Conservation (phyloP, 2,329 filamentous ascomycete species). For the Corinectria fuckeliana region DNA sequence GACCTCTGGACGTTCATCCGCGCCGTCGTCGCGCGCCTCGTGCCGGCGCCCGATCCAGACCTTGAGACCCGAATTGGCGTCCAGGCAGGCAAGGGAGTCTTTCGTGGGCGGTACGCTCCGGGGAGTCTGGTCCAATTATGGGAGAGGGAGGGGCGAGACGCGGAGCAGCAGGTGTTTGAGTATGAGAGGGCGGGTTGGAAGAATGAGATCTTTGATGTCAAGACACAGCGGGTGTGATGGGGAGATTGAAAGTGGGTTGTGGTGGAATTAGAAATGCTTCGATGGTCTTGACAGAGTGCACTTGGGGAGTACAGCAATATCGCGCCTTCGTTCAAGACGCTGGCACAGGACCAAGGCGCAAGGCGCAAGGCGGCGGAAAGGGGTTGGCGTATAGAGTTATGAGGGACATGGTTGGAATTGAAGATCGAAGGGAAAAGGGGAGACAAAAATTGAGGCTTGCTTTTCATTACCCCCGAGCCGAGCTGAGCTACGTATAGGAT, state of each 20-base stretch:
- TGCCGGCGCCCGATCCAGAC: slow-evolving; percentile 76
- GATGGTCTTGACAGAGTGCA: neutral
- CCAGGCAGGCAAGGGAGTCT: slow-evolving; percentile 64
- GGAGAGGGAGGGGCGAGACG: slow-evolving; percentile 77
- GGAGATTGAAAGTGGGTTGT: neutral
- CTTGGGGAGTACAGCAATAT: neutral
- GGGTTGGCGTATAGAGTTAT: neutral
- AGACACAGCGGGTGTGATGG: slow-evolving; percentile 40
- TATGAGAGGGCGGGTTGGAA: slow-evolving; percentile 77
- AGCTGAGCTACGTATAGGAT: neutral
- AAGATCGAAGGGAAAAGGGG: neutral
- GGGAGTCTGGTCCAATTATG: slow-evolving; percentile 90
- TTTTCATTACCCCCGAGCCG: neutral
- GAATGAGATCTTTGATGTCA: slow-evolving; percentile 78
- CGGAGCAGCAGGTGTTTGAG: slow-evolving; percentile 77
- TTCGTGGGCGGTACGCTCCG: slow-evolving; percentile 85
- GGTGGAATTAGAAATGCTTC: neutral
- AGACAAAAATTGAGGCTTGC: neutral
- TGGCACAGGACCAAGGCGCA: neutral
- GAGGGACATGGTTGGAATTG: neutral
- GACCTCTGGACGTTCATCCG: slow-evolving; percentile 83
- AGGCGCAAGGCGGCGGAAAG: neutral
- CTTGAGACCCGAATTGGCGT: slow-evolving; percentile 77
- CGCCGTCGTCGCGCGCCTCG: slow-evolving; percentile 78
- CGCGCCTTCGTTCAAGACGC: neutral